Evolutionary conservation across 108 stramenopile species (phyloP).

Genomic region (Skeletonema costatum): DNA sequence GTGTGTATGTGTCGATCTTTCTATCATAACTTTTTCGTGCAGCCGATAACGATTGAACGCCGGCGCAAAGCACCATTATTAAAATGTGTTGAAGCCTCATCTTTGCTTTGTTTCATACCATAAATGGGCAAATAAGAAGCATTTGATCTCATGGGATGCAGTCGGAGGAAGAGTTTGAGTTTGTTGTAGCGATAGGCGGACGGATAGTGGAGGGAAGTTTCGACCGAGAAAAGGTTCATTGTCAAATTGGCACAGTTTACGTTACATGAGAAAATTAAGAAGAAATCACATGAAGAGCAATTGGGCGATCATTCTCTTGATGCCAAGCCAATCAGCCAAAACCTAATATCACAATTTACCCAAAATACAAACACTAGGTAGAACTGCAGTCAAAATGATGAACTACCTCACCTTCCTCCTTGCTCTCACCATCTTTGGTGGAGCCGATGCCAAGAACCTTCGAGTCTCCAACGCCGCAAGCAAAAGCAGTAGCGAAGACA

Average conservation of each 20-base stretch:
- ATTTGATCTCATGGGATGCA: too few species aligned
- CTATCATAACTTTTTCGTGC: background rate
- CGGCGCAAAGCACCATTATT: background rate
- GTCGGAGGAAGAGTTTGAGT: too few species aligned
- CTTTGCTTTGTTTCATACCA: background rate
- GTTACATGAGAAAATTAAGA: too few species aligned
- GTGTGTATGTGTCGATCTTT: background rate
- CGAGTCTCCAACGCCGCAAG: background rate
- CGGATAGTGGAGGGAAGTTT: too few species aligned
- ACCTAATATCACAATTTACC: too few species aligned
- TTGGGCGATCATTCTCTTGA: too few species aligned
- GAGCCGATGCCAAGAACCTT: background rate
- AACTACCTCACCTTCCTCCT: background rate
- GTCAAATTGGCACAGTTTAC: too few species aligned
- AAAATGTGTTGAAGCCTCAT: background rate
- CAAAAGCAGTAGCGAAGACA: background rate
- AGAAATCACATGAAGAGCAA: too few species aligned
- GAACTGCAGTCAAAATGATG: background rate
- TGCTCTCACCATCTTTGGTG: background rate
- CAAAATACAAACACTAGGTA: background rate
- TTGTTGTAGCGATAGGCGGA: too few species aligned
- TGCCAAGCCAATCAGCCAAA: too few species aligned
- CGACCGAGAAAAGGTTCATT: too few species aligned
- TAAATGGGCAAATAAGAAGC: background rate
- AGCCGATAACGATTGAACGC: background rate